Percentiles rank a stretch among this genome's conserved stretches.
Conservation (phyloP, 1,139 yeast genomes). For the Taphrina communis region DNA sequence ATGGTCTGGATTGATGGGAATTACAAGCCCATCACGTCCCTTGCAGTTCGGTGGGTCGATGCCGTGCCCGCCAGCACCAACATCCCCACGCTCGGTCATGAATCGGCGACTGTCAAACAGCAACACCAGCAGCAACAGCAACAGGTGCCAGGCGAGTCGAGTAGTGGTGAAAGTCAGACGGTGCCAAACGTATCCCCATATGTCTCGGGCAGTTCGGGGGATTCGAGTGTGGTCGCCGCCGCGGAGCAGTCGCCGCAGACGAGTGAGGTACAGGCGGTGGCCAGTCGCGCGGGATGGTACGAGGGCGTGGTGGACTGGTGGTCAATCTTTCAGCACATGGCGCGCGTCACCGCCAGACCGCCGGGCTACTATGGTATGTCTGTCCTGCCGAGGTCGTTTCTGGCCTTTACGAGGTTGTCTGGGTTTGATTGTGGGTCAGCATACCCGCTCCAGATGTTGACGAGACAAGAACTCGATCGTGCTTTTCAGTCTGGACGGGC, state of each 20-base stretch:
- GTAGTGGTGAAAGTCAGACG: slow-evolving; percentile 5
- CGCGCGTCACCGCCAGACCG: slow-evolving; percentile 8
- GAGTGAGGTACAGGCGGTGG: background rate
- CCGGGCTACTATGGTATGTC: slow-evolving; percentile 28
- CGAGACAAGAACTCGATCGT: slow-evolving; percentile 18
- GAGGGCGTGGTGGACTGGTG: slow-evolving; percentile 27
- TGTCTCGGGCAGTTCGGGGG: background rate
- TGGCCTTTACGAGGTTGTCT: slow-evolving; percentile 27
- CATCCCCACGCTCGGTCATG: background rate
- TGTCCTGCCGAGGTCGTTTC: slow-evolving; percentile 9
- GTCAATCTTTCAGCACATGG: slow-evolving; percentile 14
- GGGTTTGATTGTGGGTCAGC: slow-evolving; percentile 18
- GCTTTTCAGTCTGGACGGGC: slow-evolving; percentile 8
- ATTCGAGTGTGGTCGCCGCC: too few relatives aligned
- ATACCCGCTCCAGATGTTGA: slow-evolving; percentile 16
- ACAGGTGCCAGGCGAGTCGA: too few relatives aligned
- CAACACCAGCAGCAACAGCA: background rate
- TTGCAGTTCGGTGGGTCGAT: slow-evolving; percentile 12
- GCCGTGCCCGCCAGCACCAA: background rate
- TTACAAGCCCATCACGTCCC: slow-evolving; percentile 13
- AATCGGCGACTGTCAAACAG: background rate
- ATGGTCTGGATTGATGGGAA: slow-evolving; percentile 31
- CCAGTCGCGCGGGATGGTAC: slow-evolving; percentile 15
- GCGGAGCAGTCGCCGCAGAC: background rate
- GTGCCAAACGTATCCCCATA: background rate